These are phyloP conservation scores for Basidioascus undulatus DNA, from an alignment of 768 basidiomycete species.

Conservation along the genomic window DNA sequence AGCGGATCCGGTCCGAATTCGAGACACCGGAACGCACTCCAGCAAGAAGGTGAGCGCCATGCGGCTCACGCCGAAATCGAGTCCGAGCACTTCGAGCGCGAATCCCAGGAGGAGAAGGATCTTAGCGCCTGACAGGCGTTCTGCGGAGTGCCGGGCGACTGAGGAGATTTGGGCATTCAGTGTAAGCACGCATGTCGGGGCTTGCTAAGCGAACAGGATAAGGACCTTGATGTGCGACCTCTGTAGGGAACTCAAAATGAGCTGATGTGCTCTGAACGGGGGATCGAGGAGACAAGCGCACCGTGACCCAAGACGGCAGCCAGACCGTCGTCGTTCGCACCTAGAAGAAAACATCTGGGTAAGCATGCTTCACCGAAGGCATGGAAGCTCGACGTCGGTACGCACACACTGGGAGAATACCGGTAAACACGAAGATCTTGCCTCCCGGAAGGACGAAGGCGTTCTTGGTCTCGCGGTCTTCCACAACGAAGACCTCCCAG, in stretches of 20 bases:
- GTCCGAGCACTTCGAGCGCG: slow-evolving; percentile 23
- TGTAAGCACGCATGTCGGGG: neutral
- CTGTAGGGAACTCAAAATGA: neutral
- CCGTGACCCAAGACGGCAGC: slow-evolving; percentile 71
- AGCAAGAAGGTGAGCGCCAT: slow-evolving; percentile 29
- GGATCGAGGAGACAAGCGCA: too few species aligned
- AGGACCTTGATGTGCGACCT: slow-evolving; percentile 21
- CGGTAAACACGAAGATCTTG: slow-evolving; percentile 66
- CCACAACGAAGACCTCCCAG: slow-evolving; percentile 5
- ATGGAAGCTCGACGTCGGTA: too few species aligned
- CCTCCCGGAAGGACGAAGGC: slow-evolving; percentile 23
- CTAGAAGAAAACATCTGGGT: too few species aligned
- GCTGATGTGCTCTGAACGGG: too few species aligned
- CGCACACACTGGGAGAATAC: slow-evolving; percentile 59
- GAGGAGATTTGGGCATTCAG: neutral
- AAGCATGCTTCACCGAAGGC: too few species aligned
- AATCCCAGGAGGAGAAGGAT: slow-evolving; percentile 24
- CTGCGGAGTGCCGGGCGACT: slow-evolving; percentile 22
- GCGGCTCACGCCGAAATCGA: slow-evolving; percentile 31
- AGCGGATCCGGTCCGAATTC: neutral
- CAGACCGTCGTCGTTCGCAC: slow-evolving; percentile 51
- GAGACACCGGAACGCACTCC: slow-evolving; percentile 15
- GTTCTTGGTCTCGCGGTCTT: slow-evolving; percentile 6
- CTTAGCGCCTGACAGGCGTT: slow-evolving; percentile 21
- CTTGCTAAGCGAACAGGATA: slow-evolving; percentile 20